A percentile compares a stretch with the other conserved stretches of the same genome.
These are phyloP conservation scores for Brasenia schreberi DNA, from an alignment of 164 flowering plant species.

Conservation along the genomic window DNA sequence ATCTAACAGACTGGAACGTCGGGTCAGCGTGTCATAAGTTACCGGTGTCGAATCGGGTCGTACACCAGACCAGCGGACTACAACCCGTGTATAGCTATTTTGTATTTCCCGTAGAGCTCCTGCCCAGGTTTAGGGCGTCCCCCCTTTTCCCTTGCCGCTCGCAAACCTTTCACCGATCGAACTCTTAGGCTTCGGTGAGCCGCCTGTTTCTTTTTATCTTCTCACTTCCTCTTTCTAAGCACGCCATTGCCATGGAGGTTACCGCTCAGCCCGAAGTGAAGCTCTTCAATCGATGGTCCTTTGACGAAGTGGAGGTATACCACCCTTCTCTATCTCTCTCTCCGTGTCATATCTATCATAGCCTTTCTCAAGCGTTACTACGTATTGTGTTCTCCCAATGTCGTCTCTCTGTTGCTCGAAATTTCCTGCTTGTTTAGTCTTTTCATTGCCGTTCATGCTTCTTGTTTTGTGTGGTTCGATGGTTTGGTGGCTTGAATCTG, in stretches of 20 bases:
- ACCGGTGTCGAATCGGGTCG: neutral
- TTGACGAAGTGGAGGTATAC: constrained; percentile 17
- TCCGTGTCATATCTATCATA: neutral
- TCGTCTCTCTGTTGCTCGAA: no score
- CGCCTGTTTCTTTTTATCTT: neutral
- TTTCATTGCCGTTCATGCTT: no score
- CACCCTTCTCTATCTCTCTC: neutral
- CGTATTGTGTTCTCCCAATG: no score
- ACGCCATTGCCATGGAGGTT: constrained; percentile 4
- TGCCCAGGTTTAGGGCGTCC: neutral
- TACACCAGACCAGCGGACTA: neutral
- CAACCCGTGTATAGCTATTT: neutral
- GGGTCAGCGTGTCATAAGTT: no score
- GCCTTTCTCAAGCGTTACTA: no score
- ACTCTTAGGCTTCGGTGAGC: neutral
- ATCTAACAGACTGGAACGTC: no score
- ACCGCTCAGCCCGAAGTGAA: constrained; percentile 17
- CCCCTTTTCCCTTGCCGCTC: neutral
- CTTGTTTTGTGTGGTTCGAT: no score
- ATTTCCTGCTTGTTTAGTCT: no score
- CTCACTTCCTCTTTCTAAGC: neutral
- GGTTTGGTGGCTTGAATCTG: no score
- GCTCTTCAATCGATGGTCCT: constrained; percentile 25
- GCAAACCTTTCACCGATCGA: neutral
- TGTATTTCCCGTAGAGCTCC: neutral